Conservation (phyloP, 2,329 filamentous ascomycete species). For the Daldinia sp. region DNA sequence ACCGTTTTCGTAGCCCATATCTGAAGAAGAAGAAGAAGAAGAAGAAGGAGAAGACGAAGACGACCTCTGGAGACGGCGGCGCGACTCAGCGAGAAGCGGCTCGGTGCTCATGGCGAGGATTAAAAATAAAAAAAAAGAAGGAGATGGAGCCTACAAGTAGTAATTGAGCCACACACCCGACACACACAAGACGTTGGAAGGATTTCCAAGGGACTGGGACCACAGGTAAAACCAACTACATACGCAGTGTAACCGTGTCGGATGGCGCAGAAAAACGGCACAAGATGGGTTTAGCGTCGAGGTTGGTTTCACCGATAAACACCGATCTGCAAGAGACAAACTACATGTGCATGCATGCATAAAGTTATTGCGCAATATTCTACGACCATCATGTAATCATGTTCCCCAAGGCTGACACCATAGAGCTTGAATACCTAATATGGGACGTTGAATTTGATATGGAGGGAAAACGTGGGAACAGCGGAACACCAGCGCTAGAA, state of each 20-base stretch:
- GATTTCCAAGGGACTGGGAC: not conserved
- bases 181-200: not conserved
- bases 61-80: constrained; percentile 5
- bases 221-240: not conserved
- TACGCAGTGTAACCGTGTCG: not conserved
- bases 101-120: constrained; percentile 33
- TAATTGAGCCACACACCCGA: too few relatives aligned
- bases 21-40: constrained; percentile 1
- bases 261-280: not conserved
- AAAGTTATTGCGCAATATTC: constrained; percentile 30
- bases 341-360: constrained; percentile 4
- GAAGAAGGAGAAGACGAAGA: not conserved
- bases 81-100: constrained; percentile 34
- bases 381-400: constrained; percentile 25
- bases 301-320: not conserved
- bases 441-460: not conserved
- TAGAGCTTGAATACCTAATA: not conserved
- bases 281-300: not conserved
- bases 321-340: constrained; percentile 2
- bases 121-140: not conserved
- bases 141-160: not conserved
- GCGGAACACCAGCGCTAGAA: not conserved
- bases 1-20: constrained; percentile 32
- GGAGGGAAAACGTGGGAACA: not conserved
- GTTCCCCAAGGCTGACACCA: not conserved